Evolutionary conservation across 345 rosid genomes (phyloP), one percentile per base, ranked within the genome.

Genomic region (Eucalyptus pumila): DNA sequence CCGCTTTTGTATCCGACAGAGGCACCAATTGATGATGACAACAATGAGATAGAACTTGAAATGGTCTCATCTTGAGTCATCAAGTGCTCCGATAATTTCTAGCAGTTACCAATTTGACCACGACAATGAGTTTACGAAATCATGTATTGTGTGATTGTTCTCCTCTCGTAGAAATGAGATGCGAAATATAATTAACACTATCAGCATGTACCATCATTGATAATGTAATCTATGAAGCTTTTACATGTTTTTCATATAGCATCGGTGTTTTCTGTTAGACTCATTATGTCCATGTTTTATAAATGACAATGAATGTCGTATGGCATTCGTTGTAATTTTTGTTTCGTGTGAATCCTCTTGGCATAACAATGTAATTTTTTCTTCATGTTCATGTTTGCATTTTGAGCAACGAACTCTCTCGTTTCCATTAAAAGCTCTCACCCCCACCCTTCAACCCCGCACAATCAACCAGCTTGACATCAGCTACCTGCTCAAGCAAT

Each of bases 1-100:
- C 23, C 12, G 2, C 1, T 32, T n/a, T 67, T 15, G 12, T 15
- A 67, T 32, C 42, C 17, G 0, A 5, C 1, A 3, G 3, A 17
- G 40, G 34, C 23, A 5, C 23, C 12, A 1, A 9, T 3, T 7
- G 12, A 67, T 67, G 40, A 32, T 67, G 80, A 14, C n/a, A 34
- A 32, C 6, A 9, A 9, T 19, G 40, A 67, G 80, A 67, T 67
- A 32, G 80, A 67, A n/a, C 40, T 65, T 30, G 72, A 65, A 13
- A 65, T 7, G 14, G 17, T 65, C 37, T 65, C 69, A 30, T 62
- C 37, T 13, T 30, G n/a, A n/a, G n/a, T n/a, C 5, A 3, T 65
- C 76, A n/a, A 65, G 11, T 65, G 40, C 40, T 65, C 6, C 1
- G 0, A 4, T n/a, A 7, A 8, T 15, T 65, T 14, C 40, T 15